These are phyloP conservation scores for Rhizopogon vinicolor DNA, from an alignment of 768 basidiomycete species.

Conservation along the genomic window DNA sequence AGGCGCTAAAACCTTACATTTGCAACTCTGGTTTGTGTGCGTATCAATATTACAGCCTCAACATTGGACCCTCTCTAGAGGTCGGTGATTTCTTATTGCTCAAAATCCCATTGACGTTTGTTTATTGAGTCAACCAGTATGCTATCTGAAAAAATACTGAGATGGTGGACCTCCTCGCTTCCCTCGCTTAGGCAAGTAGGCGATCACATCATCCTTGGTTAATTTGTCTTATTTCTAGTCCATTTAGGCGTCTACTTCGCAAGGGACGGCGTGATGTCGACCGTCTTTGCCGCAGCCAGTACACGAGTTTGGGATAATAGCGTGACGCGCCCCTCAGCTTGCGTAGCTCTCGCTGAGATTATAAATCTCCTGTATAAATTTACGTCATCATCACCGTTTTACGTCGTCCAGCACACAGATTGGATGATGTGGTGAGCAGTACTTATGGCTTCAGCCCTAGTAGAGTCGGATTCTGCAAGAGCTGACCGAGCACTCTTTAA, in stretches of 20 bases:
- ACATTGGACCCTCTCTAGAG: slow-evolving; percentile 65
- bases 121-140: slow-evolving; percentile 36
- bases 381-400: slow-evolving; percentile 48
- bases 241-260: slow-evolving; percentile 61
- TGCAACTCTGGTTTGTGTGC: slow-evolving; percentile 61
- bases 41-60: slow-evolving; percentile 65
- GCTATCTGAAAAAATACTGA: slow-evolving; percentile 62
- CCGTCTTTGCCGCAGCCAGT: slow-evolving; percentile 35
- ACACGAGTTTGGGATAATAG: slow-evolving; percentile 47
- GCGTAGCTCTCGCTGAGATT: slow-evolving; percentile 60
- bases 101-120: neutral
- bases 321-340: slow-evolving; percentile 38
- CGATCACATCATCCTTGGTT: neutral
- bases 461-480: neutral
- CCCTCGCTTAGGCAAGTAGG: slow-evolving; percentile 52
- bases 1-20: slow-evolving; percentile 70
- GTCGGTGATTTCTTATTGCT: slow-evolving; percentile 27
- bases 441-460: neutral
- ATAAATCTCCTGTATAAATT: slow-evolving; percentile 58
- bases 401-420: slow-evolving; percentile 57
- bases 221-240: neutral
- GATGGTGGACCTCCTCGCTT: slow-evolving; percentile 66
- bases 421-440: slow-evolving; percentile 67
- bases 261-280: slow-evolving; percentile 49
- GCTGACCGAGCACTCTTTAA: neutral